Evolutionary conservation across 306 rosid genomes (phyloP), one percentile per base, ranked within the genome.

Genomic region (Cicer arietinum): DNA sequence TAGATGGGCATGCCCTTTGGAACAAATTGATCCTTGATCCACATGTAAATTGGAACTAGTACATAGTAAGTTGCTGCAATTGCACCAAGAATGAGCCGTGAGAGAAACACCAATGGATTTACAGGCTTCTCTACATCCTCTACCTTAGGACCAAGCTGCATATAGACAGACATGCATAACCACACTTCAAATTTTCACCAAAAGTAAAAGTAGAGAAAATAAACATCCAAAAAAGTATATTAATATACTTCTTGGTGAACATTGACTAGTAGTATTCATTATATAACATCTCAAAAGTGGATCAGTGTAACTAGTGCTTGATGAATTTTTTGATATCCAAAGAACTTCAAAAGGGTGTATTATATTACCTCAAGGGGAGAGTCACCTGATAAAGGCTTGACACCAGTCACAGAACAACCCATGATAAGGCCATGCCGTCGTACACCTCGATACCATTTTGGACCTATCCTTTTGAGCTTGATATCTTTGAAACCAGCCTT

Each of bases 401-500:
- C 78, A 10, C 93, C 98, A 18, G 93, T 93, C 0, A 88, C 92
- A 56, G 96, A 93, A 67, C 97, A 91, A 66, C 97, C 97, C 96
- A 93, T 91, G 78, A 91, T 93, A 74, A 93, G 80, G 42, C 97
- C 97, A 50, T 93, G 97, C 12, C 90, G 85, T 58, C 95, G 80
- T 12, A 88, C 98, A 41, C 98, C 95, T 12, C 95, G 92, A 50
- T 93, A 90, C 98, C 98, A 90, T 74, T 86, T 85, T 52, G 97
- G 98, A 76, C 97, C 97, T 60, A 93, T 93, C 83, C 97, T 93
- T 84, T 90, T 93, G 69, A 89, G 82, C 76, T 89, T 87, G 54
- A 93, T 60, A 70, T 89, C 89, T 76, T 85, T 88, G 82, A 92
- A 93, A 47, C 96, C 96, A 37, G 93, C 96, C 75, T 89, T 90